Base-by-base conservation (phyloP, 164 flowering plant genomes). In the Saururus chinensis region DNA sequence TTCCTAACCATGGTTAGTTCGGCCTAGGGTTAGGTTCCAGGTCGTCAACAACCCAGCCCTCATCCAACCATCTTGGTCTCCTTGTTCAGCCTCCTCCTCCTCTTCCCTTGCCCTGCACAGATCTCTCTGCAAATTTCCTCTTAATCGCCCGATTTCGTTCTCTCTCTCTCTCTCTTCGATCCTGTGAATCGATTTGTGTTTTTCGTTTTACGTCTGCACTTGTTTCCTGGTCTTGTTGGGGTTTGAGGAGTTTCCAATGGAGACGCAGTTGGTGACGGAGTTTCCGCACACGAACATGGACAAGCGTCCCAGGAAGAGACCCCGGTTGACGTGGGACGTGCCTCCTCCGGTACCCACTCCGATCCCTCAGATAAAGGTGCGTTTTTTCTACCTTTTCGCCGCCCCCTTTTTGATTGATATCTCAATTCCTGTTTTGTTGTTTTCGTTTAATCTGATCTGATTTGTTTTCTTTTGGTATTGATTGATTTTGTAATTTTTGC, bases 261-360 rank as follows among this genome's bases (percentile, higher is more conserved):
- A 83, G 75, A 85, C 84, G 30, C 86, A 85, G 63, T 69, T 84
- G 70, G 80, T 84, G 0, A 69, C 78, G 13, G 96, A 85, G 23
- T 81, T 82, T 53, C 84, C 87, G 0, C 87, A 80, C 41, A 75
- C 70, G 24, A 83, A 73, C 65, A 81, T 82, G 84, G 93, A 85
- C 54, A 83, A 78, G 60, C 84, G 93, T 19, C 96, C 93, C 3
- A 76, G 91, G 59, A 89, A 89, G 65, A 72, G 84, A 51, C 82
- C 84, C 51, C 77, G 96, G 37, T 76, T 89, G 52, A 73, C 85
- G 1, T 89, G 96, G 93, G 96, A 87, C 55, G 66, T 82, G 66
- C 82, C 86, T 9, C 92, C 86, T 65, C 79, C 76, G 45, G 56
- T 73, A 68, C 88, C 75, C 60, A 70, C 68, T 60, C 76, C 84